phyloP scores from a whole-genome alignment of 257 asterid genomes.

The Salvia splendens region DNA sequence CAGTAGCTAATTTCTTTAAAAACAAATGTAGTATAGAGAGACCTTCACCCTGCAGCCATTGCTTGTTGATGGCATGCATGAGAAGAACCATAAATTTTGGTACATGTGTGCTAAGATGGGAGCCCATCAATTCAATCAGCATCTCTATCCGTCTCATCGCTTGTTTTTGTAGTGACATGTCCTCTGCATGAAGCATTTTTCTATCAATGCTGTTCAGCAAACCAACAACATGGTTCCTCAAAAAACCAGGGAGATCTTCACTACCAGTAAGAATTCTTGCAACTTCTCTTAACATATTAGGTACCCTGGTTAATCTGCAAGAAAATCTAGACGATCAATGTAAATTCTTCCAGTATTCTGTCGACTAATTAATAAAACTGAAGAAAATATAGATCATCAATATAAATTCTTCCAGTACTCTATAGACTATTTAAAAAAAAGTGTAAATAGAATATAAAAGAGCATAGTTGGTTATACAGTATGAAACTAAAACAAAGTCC shows the following conservation, averaged over 20 bases:
- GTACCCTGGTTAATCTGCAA: constrained; percentile 81
- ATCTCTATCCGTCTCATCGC: constrained; percentile 84
- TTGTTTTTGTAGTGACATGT: constrained; percentile 72
- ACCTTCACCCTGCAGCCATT: constrained; percentile 82
- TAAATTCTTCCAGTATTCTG: not conserved
- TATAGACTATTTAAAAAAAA: constrained; percentile 22
- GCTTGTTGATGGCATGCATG: constrained; percentile 88
- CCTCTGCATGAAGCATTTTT: constrained; percentile 88
- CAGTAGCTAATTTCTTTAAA: constrained; percentile 69
- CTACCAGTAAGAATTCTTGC: constrained; percentile 71
- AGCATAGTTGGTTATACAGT: not conserved
- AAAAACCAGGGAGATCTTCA: constrained; percentile 86
- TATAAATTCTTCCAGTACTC: not conserved
- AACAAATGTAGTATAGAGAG: constrained; percentile 80
- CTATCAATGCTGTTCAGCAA: constrained; percentile 84
- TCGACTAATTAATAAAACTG: constrained; percentile 18
- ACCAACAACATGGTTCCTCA: constrained; percentile 84
- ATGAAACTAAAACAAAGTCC: not conserved
- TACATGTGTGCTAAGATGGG: constrained; percentile 84
- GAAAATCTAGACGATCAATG: constrained; percentile 15
- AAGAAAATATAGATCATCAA: constrained; percentile 22
- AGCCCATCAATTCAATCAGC: constrained; percentile 85
- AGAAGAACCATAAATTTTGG: constrained; percentile 99
- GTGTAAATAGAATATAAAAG: constrained; percentile 12
- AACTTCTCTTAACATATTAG: constrained; percentile 74